Evolutionary conservation across 352 stramenopile species (phyloP).

Genomic region (Globisporangium mamillatum): DNA sequence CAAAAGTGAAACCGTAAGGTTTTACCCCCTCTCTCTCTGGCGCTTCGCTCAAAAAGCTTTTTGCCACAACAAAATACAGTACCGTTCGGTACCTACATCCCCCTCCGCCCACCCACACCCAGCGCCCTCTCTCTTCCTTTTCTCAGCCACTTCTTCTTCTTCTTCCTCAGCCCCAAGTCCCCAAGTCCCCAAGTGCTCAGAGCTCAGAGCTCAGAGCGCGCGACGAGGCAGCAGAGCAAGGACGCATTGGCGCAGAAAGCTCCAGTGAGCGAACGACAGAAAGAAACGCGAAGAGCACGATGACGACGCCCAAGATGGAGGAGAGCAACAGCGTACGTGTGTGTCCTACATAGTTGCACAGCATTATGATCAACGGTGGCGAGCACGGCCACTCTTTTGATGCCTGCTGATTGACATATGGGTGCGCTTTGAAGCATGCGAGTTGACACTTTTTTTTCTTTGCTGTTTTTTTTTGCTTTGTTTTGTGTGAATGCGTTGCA

Average conservation of each 20-base stretch:
- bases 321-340: conserved; percentile 63
- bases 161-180: neutral
- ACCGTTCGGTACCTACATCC: neutral
- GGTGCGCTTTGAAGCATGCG: neutral
- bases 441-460: neutral
- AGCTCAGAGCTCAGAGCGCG: neutral
- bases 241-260: neutral
- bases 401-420: neutral
- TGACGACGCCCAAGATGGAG: conserved; percentile 80
- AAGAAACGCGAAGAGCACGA: conserved; percentile 18
- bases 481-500: neutral
- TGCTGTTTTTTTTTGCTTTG: neutral
- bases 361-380: neutral
- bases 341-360: neutral
- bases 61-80: neutral
- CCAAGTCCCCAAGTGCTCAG: no score
- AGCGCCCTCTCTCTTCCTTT: conserved; percentile 8
- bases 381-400: neutral
- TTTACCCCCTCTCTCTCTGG: neutral
- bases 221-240: neutral
- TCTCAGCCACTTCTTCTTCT: conserved; percentile 6
- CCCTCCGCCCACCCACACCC: neutral
- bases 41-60: neutral
- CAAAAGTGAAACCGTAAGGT: conserved; percentile 7
- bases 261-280: neutral